Evolutionary conservation across 1,139 yeast species (phyloP).

Genomic region (Taiozyma sp.): DNA sequence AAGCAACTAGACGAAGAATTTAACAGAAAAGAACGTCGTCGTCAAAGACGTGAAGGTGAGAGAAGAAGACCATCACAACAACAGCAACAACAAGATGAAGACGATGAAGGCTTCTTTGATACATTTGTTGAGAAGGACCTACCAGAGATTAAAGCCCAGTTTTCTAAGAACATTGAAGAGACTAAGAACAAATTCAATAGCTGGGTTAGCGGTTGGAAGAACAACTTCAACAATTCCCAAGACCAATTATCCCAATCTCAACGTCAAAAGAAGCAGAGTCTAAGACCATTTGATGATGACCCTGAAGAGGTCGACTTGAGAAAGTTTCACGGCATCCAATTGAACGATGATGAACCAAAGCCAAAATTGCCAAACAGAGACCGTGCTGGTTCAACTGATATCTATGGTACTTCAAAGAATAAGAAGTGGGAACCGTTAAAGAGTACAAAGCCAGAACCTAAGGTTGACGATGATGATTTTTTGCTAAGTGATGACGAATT

Average conservation of each 20-base stretch:
- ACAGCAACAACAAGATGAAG: conserved; percentile 28
- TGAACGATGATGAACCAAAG: conserved; percentile 30
- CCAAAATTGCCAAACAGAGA: conserved; percentile 36
- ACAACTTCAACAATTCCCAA: conserved; percentile 6
- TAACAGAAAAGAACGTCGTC: conserved; percentile 30
- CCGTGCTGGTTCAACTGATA: conserved; percentile 26
- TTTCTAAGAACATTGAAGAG: conserved; percentile 78
- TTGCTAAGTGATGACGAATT: conserved; percentile 75
- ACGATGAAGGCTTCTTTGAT: conserved; percentile 46
- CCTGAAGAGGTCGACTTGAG: conserved; percentile 42
- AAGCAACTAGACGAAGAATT: conserved; percentile 73
- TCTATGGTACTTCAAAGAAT: conserved; percentile 23
- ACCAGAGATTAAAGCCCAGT: conserved; percentile 65
- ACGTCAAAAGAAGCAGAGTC: conserved; percentile 19
- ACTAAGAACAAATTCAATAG: conserved; percentile 74
- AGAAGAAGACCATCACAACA: conserved; percentile 27
- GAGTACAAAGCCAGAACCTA: conserved; percentile 50
- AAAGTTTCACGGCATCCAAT: conserved; percentile 53
- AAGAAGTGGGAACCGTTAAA: conserved; percentile 61
- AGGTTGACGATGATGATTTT: conserved; percentile 55
- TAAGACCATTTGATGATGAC: conserved; percentile 43
- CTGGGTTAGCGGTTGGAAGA: conserved; percentile 64
- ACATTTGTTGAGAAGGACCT: conserved; percentile 58
- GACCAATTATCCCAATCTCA: conserved; percentile 8
- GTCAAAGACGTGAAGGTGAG: conserved; percentile 22